Conservation (phyloP, 257 asterid species). For the Hygrophila difformis region DNA sequence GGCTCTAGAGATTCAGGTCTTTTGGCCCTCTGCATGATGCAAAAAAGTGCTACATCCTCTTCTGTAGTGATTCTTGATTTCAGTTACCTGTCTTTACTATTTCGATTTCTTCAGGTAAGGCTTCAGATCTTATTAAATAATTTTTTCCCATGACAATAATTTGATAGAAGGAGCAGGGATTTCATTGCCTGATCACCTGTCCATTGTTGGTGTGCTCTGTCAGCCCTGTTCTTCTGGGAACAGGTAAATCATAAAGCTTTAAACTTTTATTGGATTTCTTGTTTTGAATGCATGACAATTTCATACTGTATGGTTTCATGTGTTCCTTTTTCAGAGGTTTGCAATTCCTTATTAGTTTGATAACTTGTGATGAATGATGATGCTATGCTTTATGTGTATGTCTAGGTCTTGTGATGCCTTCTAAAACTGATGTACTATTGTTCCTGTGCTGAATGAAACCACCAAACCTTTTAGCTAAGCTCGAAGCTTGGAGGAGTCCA, state of each 20-base stretch:
- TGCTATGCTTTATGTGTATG: slow-evolving; percentile 4
- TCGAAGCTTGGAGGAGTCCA: too few relatives aligned
- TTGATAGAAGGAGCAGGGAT: slow-evolving; percentile 72
- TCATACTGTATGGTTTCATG: background rate
- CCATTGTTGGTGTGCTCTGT: slow-evolving; percentile 83
- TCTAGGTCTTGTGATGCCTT: slow-evolving; percentile 5
- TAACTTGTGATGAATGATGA: background rate
- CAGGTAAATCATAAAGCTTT: slow-evolving; percentile 39
- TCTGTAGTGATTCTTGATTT: slow-evolving; percentile 3
- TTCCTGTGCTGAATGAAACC: too few relatives aligned
- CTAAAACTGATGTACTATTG: too few relatives aligned
- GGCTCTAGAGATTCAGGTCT: slow-evolving; percentile 1
- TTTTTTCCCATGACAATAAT: slow-evolving; percentile 7
- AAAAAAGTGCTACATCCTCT: slow-evolving; percentile 4
- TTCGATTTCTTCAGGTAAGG: slow-evolving; percentile 9
- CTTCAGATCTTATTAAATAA: slow-evolving; percentile 8
- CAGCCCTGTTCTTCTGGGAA: slow-evolving; percentile 80
- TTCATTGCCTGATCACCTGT: slow-evolving; percentile 48
- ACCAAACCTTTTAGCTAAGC: too few relatives aligned
- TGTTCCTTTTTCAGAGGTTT: background rate
- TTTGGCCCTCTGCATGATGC: slow-evolving; percentile 8
- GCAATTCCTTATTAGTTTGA: background rate
- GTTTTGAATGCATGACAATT: slow-evolving; percentile 9
- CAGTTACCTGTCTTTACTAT: background rate
- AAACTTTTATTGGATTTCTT: slow-evolving; percentile 11